These are phyloP conservation scores for Diaporthe vaccinii DNA, from an alignment of 2,329 filamentous ascomycete genomes.

Conservation along the genomic window DNA sequence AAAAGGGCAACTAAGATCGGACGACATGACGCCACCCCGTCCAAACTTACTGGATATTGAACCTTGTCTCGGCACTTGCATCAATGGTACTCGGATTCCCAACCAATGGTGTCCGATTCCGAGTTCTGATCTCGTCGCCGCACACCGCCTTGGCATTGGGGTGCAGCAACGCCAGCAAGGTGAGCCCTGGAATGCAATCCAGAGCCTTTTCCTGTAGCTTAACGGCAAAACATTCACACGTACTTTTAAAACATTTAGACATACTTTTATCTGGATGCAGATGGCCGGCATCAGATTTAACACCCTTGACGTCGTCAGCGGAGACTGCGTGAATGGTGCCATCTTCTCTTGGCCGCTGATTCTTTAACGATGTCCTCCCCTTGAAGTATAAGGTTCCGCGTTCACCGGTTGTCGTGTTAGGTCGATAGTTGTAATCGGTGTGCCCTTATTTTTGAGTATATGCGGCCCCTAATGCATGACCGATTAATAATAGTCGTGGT, in stretches of 20 bases:
- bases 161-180: background rate
- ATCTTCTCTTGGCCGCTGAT: too few species aligned
- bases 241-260: background rate
- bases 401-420: too few species aligned
- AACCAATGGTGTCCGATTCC: background rate
- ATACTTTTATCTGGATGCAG: background rate
- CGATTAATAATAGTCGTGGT: background rate
- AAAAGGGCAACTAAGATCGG: background rate
- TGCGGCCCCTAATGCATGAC: background rate
- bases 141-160: constrained; percentile 20
- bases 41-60: background rate
- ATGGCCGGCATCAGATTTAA: background rate
- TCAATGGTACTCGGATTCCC: background rate
- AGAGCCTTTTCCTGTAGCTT: background rate
- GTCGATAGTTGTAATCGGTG: background rate
- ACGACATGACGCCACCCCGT: background rate
- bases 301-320: background rate
- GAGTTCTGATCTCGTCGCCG: background rate
- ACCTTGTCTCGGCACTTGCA: background rate
- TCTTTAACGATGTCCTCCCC: background rate
- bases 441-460: background rate
- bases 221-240: background rate
- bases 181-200: background rate
- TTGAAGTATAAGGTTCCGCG: background rate
- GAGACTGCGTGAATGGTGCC: background rate